Percentiles rank a stretch among this genome's conserved stretches.
These are phyloP conservation scores for Xanthoconium stramineum DNA, from an alignment of 768 basidiomycete genomes.

Conservation along the genomic window DNA sequence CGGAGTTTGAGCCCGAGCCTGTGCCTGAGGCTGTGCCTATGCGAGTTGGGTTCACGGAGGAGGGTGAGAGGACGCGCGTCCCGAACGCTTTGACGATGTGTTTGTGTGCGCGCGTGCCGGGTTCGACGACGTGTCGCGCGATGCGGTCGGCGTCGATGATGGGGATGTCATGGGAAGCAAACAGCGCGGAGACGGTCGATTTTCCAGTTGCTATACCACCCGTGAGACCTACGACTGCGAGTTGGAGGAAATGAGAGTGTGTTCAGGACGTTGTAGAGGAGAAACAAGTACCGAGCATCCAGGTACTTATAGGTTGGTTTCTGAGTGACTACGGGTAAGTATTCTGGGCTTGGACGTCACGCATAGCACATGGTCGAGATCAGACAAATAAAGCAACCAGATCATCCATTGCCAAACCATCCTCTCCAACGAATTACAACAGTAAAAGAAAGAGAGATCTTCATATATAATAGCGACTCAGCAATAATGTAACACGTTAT, in stretches of 20 bases:
- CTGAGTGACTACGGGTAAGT: too few relatives aligned
- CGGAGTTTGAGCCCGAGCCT: background rate
- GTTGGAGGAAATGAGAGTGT: background rate
- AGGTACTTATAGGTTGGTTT: background rate
- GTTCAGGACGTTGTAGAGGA: background rate
- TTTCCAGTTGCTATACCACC: constrained; percentile 97
- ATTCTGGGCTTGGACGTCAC: too few relatives aligned
- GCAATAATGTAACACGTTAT: background rate
- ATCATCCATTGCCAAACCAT: too few relatives aligned
- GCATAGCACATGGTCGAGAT: too few relatives aligned
- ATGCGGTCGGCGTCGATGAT: constrained; percentile 91
- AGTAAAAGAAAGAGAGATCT: background rate
- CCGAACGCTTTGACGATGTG: constrained; percentile 75
- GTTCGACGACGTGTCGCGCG: constrained; percentile 81
- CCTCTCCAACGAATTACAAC: background rate
- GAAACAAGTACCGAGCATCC: constrained; percentile 18
- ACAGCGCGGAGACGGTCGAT: constrained; percentile 80
- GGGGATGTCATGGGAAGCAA: constrained; percentile 67
- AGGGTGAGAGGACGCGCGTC: constrained; percentile 50
- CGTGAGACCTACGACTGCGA: constrained; percentile 85
- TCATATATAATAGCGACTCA: background rate
- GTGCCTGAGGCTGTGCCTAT: too few relatives aligned
- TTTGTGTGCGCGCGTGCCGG: constrained; percentile 70
- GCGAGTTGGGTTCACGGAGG: background rate
- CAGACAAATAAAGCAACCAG: too few relatives aligned